Conservation (phyloP, 441 rosid genomes). For the Dalechampia spathulata region DNA sequence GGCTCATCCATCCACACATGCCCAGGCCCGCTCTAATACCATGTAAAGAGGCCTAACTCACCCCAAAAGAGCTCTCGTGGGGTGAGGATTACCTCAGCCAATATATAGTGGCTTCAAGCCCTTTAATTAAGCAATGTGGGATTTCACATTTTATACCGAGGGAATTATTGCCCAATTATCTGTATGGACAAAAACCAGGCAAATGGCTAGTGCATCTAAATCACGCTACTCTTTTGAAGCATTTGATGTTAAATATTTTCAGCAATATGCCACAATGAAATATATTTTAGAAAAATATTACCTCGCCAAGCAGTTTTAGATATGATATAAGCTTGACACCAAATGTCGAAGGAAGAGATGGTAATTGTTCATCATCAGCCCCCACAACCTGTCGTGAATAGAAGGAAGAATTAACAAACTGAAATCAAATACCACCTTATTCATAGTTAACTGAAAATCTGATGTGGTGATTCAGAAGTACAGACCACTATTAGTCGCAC, state of each 20-base stretch:
- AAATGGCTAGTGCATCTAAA: background rate
- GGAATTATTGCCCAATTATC: background rate
- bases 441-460: conserved; percentile 1
- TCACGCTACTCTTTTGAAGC: background rate
- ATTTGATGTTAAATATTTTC: background rate
- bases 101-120: too few relatives aligned
- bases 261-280: background rate
- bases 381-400: conserved; percentile 71
- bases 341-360: conserved; percentile 60
- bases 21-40: too few relatives aligned
- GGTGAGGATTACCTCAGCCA: too few relatives aligned
- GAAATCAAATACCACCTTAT: background rate
- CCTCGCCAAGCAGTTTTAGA: conserved; percentile 71
- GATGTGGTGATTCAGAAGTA: conserved; percentile 6
- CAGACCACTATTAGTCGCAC: conserved; percentile 82
- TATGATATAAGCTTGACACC: conserved; percentile 65
- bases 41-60: too few relatives aligned
- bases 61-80: too few relatives aligned
- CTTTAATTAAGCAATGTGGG: too few relatives aligned
- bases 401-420: background rate
- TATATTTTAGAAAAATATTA: conserved; percentile 17
- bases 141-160: too few relatives aligned
- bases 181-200: background rate
- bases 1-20: too few relatives aligned
- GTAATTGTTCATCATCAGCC: conserved; percentile 68